Percentiles rank a stretch among this genome's conserved stretches.
These are phyloP conservation scores for Boletus subcaerulescens DNA, from an alignment of 768 basidiomycete species.

Conservation along the genomic window DNA sequence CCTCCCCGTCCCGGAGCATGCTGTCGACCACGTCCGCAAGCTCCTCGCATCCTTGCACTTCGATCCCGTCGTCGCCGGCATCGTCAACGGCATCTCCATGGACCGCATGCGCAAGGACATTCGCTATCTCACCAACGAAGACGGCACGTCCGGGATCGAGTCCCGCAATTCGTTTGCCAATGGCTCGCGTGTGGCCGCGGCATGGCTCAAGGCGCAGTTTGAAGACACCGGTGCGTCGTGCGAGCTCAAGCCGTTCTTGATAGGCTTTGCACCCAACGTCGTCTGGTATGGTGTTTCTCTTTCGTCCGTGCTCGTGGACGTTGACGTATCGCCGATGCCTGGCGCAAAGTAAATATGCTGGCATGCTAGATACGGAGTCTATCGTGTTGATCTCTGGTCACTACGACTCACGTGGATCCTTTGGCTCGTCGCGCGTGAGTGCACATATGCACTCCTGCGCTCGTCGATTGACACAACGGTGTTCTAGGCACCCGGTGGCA, in stretches of 20 bases:
- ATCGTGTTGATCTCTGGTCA: constrained; percentile 80
- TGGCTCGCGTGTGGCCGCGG: constrained; percentile 42
- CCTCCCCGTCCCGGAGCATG: constrained; percentile 54
- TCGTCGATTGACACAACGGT: not conserved
- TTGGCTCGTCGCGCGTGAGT: constrained; percentile 60
- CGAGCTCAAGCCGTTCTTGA: constrained; percentile 59
- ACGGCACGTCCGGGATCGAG: constrained; percentile 63
- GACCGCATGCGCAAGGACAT: constrained; percentile 67
- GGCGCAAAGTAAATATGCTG: constrained; percentile 47
- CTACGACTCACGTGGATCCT: constrained; percentile 90
- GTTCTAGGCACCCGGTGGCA: constrained; percentile 44
- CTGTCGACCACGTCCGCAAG: constrained; percentile 51
- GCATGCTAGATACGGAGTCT: constrained; percentile 44
- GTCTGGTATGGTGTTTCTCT: constrained; percentile 54
- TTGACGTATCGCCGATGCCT: not conserved
- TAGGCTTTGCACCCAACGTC: constrained; percentile 82
- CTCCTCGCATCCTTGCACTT: constrained; percentile 63
- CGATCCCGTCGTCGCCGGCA: constrained; percentile 61
- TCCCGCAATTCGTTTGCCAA: constrained; percentile 81
- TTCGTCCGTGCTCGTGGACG: not conserved
- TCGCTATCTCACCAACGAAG: constrained; percentile 83
- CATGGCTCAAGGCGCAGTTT: constrained; percentile 58
- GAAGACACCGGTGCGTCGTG: constrained; percentile 77
- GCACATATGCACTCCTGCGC: not conserved
- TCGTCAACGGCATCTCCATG: constrained; percentile 68